Conservation (phyloP, 805 yeast genomes). For the Millerozyma miso region DNA sequence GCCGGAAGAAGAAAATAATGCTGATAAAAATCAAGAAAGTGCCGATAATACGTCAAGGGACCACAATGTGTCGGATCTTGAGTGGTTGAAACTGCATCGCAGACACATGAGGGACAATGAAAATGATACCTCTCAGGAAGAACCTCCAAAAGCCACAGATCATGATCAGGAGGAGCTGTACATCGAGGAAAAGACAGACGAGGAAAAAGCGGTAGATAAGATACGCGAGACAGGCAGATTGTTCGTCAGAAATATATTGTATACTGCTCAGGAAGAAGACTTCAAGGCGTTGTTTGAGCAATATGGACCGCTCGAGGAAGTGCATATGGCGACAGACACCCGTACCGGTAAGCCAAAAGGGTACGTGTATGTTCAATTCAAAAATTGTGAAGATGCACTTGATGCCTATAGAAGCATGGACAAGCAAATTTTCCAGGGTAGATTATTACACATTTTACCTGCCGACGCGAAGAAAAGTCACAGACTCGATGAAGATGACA, state of each 20-base stretch:
- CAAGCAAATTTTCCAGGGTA: conserved; percentile 89
- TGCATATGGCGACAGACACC: conserved; percentile 87
- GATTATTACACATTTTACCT: conserved; percentile 84
- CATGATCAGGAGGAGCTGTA: conserved; percentile 4
- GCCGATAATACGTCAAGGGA: conserved; percentile 37
- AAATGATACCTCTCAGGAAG: background rate
- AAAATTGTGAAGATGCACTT: conserved; percentile 67
- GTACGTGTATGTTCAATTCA: conserved; percentile 78
- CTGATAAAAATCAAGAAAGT: conserved; percentile 9
- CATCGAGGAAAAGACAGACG: conserved; percentile 27
- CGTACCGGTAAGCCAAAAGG: conserved; percentile 91
- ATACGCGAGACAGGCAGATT: conserved; percentile 73
- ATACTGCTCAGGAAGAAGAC: conserved; percentile 76
- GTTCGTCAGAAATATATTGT: conserved; percentile 81
- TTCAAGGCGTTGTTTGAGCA: conserved; percentile 57
- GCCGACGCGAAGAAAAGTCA: conserved; percentile 81
- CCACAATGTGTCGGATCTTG: conserved; percentile 65
- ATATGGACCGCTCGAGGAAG: conserved; percentile 79
- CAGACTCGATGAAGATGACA: conserved; percentile 82
- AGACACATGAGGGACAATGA: conserved; percentile 50
- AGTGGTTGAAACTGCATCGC: conserved; percentile 80
- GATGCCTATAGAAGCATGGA: conserved; percentile 71
- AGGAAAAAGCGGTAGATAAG: conserved; percentile 46
- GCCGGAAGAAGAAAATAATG: conserved; percentile 13
- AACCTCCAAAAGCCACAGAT: conserved; percentile 2